Base-by-base conservation (phyloP, 2,329 filamentous ascomycete genomes). In the Talaromyces sp. region DNA sequence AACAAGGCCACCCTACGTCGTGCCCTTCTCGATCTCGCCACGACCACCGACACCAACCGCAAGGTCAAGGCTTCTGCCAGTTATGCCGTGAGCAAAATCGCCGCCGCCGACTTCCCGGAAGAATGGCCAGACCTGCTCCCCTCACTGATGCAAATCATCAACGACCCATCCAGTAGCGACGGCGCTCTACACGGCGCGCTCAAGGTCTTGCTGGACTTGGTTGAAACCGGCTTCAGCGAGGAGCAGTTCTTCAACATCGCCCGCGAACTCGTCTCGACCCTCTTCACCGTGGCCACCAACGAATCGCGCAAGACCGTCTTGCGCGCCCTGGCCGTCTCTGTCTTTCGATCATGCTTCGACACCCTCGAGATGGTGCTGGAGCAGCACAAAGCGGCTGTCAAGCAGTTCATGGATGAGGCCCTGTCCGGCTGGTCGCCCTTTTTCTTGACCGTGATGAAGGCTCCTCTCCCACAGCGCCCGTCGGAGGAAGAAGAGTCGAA, bases 321-420 rank as follows among this genome's bases (percentile, higher is more conserved):
- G 61, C 86, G 95, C 63, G 91, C 92, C 31, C 81, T 98, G 66
- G 90, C 95, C 43, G 89, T 98, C 49, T 91, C 89, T 46, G 90
- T 97, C 61, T 96, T 98, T 81, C 86, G 91, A 60, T 87, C 87
- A 55, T 96, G 91, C 76, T 96, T 99, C 73, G 92, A 98, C 72
- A 90, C 95, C 60, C 85, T 99, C 78, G 92, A 98, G 77, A 96
- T 97, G 85, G 90, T 98, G 66, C 89, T 96, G 81, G 93, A 96
- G 66, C 91, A 96, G 67, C 90, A 98, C 76, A 90, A 90, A 69
- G 83, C 84, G 61, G 90, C 90, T 59, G 91, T 98, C 63, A 95
- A 91, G 75, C 83, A 82, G 1, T 99, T 99, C 73, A 92, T 93
- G 58, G 91, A 96, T 63, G 89, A 96, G 70, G 86, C 91, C 0